Evolutionary conservation across 768 basidiomycete species (phyloP), one percentile per base, ranked within the genome.

Genomic region (Sporobolomyces roseus): DNA sequence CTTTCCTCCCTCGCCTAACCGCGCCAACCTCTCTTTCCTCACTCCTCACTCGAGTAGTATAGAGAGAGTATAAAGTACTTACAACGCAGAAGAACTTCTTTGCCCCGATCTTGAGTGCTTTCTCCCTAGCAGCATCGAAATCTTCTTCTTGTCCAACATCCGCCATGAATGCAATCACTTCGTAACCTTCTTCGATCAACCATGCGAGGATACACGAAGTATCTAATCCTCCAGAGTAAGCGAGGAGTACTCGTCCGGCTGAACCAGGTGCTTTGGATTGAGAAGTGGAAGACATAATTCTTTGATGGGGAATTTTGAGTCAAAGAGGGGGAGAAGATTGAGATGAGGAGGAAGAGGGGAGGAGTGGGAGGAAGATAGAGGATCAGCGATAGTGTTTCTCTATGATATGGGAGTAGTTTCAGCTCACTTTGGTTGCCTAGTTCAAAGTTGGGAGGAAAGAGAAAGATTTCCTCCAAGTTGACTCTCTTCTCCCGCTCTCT

Each of bases 121-220:
- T 99, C 77, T 83, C 83, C 73, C 88, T 85, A 58, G 93, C 94
- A 63, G 94, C 93, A 53, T 83, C 89, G 78, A 93, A 98, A 80
- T 98, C 93, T 91, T 94, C 75, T 68, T 77, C 76, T 65, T 77
- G 76, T 25, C 76, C 91, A 63, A 94, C 88, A 81, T 93, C 90
- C 17, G 91, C 91, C 90, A 94, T 93, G 85, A 93, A 98, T 29
- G 93, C 91, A 74, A 88, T 86, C 72, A 97, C 94, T 77, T 98
- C 90, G 81, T 98, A 99, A 65, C 91, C 93, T 79, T 97, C 84
- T 79, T 99, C 96, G 80, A 98, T 92, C 80, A 99, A 83, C 94
- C 94, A 99, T 60, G 91, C 91, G 75, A 98, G 88, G 81, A 99
- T 99, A 81, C 94, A 98, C 43, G 94, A 97, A 27, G 96, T 99